Percentiles rank a stretch among this genome's conserved stretches.
Evolutionary conservation across 495 filamentous ascomycete species (phyloP).

Genomic region (Annulohypoxylon maeteangense): DNA sequence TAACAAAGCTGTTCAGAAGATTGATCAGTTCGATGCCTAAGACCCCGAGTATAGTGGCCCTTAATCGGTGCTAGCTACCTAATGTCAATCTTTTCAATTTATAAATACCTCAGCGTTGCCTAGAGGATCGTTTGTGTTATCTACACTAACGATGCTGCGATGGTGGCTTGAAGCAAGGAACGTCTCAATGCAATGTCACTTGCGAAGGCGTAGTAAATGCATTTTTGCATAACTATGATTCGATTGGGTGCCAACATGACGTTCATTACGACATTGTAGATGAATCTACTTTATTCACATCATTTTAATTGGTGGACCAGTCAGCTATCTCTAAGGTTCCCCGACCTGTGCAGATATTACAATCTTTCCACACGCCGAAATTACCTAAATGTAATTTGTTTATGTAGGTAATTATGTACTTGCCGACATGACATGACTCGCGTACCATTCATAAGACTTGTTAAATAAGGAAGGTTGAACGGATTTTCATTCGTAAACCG

Average conservation of each 20-base stretch:
- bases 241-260: conserved; percentile 2
- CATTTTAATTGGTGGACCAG: not conserved
- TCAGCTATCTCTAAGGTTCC: not conserved
- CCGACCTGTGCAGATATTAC: conserved; percentile 2
- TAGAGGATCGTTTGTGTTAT: not conserved
- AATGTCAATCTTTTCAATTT: not conserved
- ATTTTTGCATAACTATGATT: not conserved
- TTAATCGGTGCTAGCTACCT: not conserved
- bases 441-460: not conserved
- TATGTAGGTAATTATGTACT: too few relatives aligned
- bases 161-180: not conserved
- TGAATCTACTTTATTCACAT: not conserved
- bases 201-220: not conserved
- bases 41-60: not conserved
- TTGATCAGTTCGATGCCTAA: conserved; percentile 3
- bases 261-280: not conserved
- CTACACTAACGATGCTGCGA: too few relatives aligned
- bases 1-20: not conserved
- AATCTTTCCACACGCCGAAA: not conserved
- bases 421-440: conserved; percentile 7
- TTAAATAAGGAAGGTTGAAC: not conserved
- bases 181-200: not conserved
- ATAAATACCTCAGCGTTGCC: not conserved
- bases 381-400: not conserved
- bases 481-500: not conserved